Conservation (phyloP, 768 basidiomycete species). For the Psilocybe sp. region DNA sequence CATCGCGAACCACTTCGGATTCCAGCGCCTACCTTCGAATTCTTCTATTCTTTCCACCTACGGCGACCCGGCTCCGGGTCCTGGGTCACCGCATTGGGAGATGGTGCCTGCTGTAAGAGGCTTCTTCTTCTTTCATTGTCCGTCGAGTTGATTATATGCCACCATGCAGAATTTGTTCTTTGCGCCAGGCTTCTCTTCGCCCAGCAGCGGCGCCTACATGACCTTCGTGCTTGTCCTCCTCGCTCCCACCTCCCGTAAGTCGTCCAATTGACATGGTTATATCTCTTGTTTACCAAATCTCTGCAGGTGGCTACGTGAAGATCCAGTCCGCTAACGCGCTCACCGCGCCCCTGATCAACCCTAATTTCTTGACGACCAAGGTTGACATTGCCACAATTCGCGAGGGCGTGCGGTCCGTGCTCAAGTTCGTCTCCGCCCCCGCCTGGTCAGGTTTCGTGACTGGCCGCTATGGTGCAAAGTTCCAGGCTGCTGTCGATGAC, state of each 20-base stretch:
- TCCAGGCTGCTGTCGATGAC: slow-evolving; percentile 19
- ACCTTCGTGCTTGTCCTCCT: slow-evolving; percentile 21
- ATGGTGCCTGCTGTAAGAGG: slow-evolving; percentile 24
- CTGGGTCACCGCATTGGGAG: slow-evolving; percentile 28
- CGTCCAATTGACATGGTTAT: background rate
- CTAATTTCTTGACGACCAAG: slow-evolving; percentile 35
- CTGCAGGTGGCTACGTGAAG: slow-evolving; percentile 31
- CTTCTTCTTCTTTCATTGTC: background rate
- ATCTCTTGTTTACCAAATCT: background rate
- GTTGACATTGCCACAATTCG: slow-evolving; percentile 26
- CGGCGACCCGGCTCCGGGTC: slow-evolving; percentile 27
- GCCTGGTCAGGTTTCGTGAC: slow-evolving; percentile 27
- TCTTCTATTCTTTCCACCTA: slow-evolving; percentile 19
- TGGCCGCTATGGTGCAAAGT: slow-evolving; percentile 13
- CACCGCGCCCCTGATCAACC: slow-evolving; percentile 46
- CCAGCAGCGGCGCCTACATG: slow-evolving; percentile 26
- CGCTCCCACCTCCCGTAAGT: slow-evolving; percentile 33
- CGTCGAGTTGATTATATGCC: background rate
- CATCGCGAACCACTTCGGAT: slow-evolving; percentile 25
- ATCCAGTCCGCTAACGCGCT: slow-evolving; percentile 46
- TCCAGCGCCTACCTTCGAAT: slow-evolving; percentile 24
- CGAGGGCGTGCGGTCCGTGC: slow-evolving; percentile 17
- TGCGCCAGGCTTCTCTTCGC: slow-evolving; percentile 6
- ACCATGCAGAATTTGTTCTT: slow-evolving; percentile 11
- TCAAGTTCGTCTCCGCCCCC: slow-evolving; percentile 20